Percentiles rank a stretch among this genome's conserved stretches.
Conservation (phyloP, 2,329 filamentous ascomycete genomes). For the Trichoderma sp. region DNA sequence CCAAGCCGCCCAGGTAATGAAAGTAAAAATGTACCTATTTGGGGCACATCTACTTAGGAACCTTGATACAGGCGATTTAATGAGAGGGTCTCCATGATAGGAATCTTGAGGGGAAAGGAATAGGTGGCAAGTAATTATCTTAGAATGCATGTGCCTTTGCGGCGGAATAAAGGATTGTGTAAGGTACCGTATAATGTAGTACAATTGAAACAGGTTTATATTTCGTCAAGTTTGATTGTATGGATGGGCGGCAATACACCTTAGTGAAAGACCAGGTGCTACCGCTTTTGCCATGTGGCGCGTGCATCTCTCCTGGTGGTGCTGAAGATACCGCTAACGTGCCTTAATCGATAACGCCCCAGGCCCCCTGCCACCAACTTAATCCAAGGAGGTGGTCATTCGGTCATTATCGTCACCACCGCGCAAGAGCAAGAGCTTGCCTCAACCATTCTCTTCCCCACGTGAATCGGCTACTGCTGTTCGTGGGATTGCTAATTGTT, state of each 20-base stretch:
- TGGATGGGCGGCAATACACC: not conserved
- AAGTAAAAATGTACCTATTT: not conserved
- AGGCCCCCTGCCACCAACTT: not conserved
- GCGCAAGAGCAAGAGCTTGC: not conserved
- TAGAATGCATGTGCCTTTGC: too few relatives aligned
- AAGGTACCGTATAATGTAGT: too few relatives aligned
- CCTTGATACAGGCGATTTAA: not conserved
- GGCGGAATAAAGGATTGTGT: not conserved
- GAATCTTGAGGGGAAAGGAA: not conserved
- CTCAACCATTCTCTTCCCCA: slow-evolving; percentile 16
- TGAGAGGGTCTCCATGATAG: not conserved
- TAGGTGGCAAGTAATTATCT: not conserved
- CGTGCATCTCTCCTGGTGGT: not conserved
- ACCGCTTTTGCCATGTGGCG: not conserved
- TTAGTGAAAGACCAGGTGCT: not conserved
- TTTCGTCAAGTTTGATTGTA: not conserved
- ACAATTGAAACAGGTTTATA: too few relatives aligned
- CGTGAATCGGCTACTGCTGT: slow-evolving; percentile 2
- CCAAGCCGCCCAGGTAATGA: not conserved
- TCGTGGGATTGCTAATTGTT: not conserved
- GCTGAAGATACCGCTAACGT: not conserved
- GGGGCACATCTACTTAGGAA: not conserved
- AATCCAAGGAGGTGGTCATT: slow-evolving; percentile 14
- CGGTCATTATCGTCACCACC: slow-evolving; percentile 13
- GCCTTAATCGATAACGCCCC: slow-evolving; percentile 12